Base-by-base conservation (phyloP, 192 early-diverging fungal genomes). In the Backusella parvicylindrica region DNA sequence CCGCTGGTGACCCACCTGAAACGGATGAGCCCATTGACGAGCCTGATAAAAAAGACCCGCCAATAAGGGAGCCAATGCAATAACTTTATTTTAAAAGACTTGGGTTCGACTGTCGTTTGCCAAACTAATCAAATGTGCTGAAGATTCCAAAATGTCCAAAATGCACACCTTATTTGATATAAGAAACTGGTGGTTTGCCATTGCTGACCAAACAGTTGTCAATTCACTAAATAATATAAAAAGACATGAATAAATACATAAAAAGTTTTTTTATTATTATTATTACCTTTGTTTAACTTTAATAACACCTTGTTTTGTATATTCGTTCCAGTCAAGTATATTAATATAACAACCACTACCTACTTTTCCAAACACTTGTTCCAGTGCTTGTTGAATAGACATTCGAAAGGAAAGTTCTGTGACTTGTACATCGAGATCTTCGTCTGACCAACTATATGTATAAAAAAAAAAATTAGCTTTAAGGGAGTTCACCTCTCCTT, bases 321-420 rank as follows among this genome's bases (percentile, higher is more conserved):
- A 32, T 23, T 76, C 65, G 30, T 83, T 60, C 81, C 81, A 83
- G 26, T 83, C 75, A 7, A 83, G 67, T 13, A 83, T 50, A 11
- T 76, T 78, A 0, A 83, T 43, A 31, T 68, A 47, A 15, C 64
- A 28, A n/a, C 72, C 40, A 7, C 73, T 40, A n/a, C 81, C 81
- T 15, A 72, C 72, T 4, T 60, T 60, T 38, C 81, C 81, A 36
- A 77, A 77, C 16, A 35, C 70, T 8, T 31, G 9, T 28, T 77
- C 37, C 6, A 83, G 28, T 18, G 72, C 77, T 28, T 79, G 74
- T 16, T 74, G 70, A 11, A 83, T 65, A 11, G 53, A 72, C 75
- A 79, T 79, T 36, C 81, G 71, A 26, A 83, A 75, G 1, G 77
- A 56, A 7, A 79, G 32, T 41, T 74, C 72, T 6, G 73, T 78